Percentiles rank a stretch among this genome's conserved stretches.
phyloP scores from a whole-genome alignment of 2,329 filamentous ascomycete species.

The Neonectria ditissima region DNA sequence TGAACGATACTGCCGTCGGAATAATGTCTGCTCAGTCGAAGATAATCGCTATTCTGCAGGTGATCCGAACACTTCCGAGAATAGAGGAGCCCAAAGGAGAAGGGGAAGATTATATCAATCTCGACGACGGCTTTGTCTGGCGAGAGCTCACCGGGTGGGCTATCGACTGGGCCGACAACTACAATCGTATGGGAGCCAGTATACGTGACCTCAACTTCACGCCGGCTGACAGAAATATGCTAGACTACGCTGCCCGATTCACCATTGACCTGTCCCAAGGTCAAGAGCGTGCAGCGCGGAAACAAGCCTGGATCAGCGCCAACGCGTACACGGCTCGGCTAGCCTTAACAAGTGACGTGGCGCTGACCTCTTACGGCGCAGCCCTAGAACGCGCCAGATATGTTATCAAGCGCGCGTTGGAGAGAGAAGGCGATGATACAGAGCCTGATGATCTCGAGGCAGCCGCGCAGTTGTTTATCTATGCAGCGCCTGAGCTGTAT shows the following conservation, averaged over 20 bases:
- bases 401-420: slow-evolving; percentile 1
- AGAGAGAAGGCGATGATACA: neutral
- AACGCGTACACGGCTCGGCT: slow-evolving; percentile 18
- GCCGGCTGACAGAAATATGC: neutral
- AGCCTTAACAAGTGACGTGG: slow-evolving; percentile 9
- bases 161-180: slow-evolving; percentile 18
- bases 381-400: slow-evolving; percentile 15
- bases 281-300: neutral
- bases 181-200: slow-evolving; percentile 13
- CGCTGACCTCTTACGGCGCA: slow-evolving; percentile 12
- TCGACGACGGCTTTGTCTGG: slow-evolving; percentile 25
- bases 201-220: neutral
- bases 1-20: slow-evolving; percentile 17
- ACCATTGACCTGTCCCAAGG: neutral
- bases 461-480: slow-evolving; percentile 19
- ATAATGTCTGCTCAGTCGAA: slow-evolving; percentile 6
- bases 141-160: slow-evolving; percentile 16
- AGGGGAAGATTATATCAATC: slow-evolving; percentile 15
- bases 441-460: slow-evolving; percentile 14
- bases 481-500: slow-evolving; percentile 11
- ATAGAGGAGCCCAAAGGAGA: slow-evolving; percentile 11
- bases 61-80: slow-evolving; percentile 11
- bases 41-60: slow-evolving; percentile 16
- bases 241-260: slow-evolving; percentile 4
- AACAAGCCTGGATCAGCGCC: slow-evolving; percentile 17